Conservation (phyloP, 371 early-diverging fungal species). For the Racocetra persica region DNA sequence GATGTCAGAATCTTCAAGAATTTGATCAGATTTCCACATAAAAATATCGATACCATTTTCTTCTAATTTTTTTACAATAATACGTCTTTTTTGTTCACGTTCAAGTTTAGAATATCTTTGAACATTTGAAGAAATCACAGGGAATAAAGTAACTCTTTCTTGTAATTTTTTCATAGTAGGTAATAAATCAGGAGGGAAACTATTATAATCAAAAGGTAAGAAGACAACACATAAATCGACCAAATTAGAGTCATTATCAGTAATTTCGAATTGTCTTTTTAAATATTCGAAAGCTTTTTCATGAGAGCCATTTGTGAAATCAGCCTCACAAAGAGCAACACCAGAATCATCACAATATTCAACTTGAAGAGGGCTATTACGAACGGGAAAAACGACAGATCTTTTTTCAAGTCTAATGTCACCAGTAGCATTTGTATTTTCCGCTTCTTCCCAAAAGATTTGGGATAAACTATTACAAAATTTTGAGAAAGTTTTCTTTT, state of each 20-base stretch:
- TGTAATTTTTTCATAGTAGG: constrained; percentile 36
- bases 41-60: constrained; percentile 35
- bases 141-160: constrained; percentile 31
- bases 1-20: neutral
- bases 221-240: constrained; percentile 40
- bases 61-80: constrained; percentile 5
- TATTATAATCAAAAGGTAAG: neutral
- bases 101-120: neutral
- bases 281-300: constrained; percentile 3
- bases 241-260: constrained; percentile 23
- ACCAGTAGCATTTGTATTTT: neutral
- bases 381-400: neutral
- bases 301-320: constrained; percentile 22
- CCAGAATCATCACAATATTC: constrained; percentile 21
- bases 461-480: constrained; percentile 8
- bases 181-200: neutral
- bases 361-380: neutral
- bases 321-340: constrained; percentile 32
- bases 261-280: constrained; percentile 16
- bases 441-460: constrained; percentile 35
- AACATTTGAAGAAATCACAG: neutral
- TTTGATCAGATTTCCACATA: constrained; percentile 35
- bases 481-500: constrained; percentile 6
- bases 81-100: constrained; percentile 14
- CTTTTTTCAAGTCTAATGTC: constrained; percentile 27